Base-by-base conservation (phyloP, 2,329 filamentous ascomycete species). In the Aspergillus novofumigatus region DNA sequence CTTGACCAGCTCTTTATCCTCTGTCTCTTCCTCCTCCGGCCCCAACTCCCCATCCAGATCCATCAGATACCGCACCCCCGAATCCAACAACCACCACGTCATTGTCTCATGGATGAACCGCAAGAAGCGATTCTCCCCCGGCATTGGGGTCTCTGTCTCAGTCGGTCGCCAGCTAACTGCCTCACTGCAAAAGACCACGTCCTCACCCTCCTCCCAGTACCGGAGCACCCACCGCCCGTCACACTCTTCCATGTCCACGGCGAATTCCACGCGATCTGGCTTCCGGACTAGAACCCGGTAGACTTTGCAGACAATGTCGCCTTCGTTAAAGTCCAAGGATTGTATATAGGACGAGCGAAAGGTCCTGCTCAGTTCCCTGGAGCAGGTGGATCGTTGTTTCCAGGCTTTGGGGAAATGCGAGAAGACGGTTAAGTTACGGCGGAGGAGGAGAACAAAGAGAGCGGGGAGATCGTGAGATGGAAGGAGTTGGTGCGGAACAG, bases 61-160 rank as follows among this genome's bases (percentile, higher is more conserved):
- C 52, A 56, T 62, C 60, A 74, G 38, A 65, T 71, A 74, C 23
- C 51, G 51, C 21, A 69, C 62, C 4, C 71, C 72, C 9, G 69
- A 72, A 54, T 71, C 71, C 53, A 74, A 52, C 55, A 75, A 62
- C 70, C 71, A 74, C 72, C 72, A 74, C 28, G 70, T 53, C 21
- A 69, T 66, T 32, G 67, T 61, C 53, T 74, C 71, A 58, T 75
- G 70, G 55, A 74, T 55, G 53, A 65, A 73, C 9, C 60, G 62
- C n/a, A 67, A 11, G 26, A 65, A n/a, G 11, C 57, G 56, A 17
- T 59, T 66, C 54, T 75, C 71, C 50, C 74, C 57, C 10, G 70
- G 71, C 64, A 74, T 62, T 20, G 26, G 54, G 25, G 54, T 52
- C 9, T 20, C 53, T 23, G 65, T 59, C 32, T 61, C 61, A 3